Evolutionary conservation across 2,329 filamentous ascomycete genomes (phyloP).

Genomic region (Eutypella sp.): DNA sequence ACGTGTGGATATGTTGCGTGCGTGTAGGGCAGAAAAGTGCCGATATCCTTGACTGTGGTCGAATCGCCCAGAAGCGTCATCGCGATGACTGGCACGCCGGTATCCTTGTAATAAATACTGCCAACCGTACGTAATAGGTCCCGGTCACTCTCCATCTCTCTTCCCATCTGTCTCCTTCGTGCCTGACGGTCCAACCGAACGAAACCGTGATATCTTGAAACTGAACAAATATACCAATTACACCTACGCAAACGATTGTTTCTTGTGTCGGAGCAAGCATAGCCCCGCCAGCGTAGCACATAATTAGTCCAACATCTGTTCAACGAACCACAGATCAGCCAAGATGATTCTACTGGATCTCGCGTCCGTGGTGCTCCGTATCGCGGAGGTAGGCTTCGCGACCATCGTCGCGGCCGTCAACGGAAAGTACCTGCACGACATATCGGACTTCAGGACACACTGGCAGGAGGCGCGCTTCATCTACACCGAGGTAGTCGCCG

Average conservation of each 20-base stretch:
- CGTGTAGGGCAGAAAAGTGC: not conserved
- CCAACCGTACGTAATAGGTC: not conserved
- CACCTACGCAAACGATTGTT: not conserved
- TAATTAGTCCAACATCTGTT: not conserved
- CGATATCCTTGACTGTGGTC: not conserved
- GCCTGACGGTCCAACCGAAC: no score
- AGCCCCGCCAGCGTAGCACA: not conserved
- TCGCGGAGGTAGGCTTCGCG: conserved; percentile 64
- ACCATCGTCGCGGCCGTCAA: conserved; percentile 67
- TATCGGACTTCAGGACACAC: conserved; percentile 34
- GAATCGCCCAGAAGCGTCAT: not conserved
- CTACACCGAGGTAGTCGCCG: conserved; percentile 69
- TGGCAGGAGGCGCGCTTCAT: conserved; percentile 63
- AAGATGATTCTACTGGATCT: conserved; percentile 51
- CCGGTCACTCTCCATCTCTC: not conserved
- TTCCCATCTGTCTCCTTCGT: not conserved
- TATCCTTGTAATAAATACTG: not conserved
- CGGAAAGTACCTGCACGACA: conserved; percentile 57
- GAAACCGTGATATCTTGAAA: no score
- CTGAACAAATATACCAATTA: not conserved
- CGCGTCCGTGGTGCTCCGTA: conserved; percentile 52
- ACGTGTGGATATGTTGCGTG: not conserved
- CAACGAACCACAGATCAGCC: not conserved
- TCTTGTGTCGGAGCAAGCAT: not conserved
- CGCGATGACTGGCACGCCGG: not conserved